Evolutionary conservation across 2,329 filamentous ascomycete species (phyloP).

Genomic region (Aspergillus fumigatus): DNA sequence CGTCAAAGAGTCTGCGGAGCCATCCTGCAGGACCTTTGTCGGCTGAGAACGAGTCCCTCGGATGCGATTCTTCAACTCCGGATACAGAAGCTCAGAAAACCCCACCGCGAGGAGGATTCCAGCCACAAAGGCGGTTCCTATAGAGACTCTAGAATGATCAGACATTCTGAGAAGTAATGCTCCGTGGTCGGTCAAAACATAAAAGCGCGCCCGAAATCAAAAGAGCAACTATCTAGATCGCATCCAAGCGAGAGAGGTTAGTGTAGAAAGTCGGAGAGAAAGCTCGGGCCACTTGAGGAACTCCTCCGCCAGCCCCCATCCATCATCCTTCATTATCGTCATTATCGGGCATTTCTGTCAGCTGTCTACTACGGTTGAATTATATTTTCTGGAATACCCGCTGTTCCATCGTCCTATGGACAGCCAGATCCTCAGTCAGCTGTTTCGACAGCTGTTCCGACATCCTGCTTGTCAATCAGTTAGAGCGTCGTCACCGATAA

Average conservation of each 20-base stretch:
- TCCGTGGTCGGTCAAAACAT: background rate
- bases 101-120: constrained; percentile 71
- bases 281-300: constrained; percentile 35
- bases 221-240: constrained; percentile 1
- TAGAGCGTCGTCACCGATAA: constrained; percentile 34
- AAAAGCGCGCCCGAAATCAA: background rate
- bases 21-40: constrained; percentile 2
- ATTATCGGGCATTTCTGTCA: background rate
- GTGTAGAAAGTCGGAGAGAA: constrained; percentile 12
- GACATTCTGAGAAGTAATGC: constrained; percentile 21
- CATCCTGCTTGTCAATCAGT: constrained; percentile 62
- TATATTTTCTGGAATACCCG: background rate
- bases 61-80: constrained; percentile 65
- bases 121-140: constrained; percentile 69
- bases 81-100: constrained; percentile 74
- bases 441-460: constrained; percentile 81
- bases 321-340: background rate
- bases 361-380: background rate
- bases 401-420: constrained; percentile 58
- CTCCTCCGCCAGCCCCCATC: constrained; percentile 15
- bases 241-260: background rate
- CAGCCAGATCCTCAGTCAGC: constrained; percentile 68
- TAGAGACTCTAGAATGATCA: constrained; percentile 45
- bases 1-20: constrained; percentile 12
- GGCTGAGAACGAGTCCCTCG: constrained; percentile 32